These are phyloP conservation scores for Argentina anserina DNA, from an alignment of 306 rosid genomes.

Conservation along the genomic window DNA sequence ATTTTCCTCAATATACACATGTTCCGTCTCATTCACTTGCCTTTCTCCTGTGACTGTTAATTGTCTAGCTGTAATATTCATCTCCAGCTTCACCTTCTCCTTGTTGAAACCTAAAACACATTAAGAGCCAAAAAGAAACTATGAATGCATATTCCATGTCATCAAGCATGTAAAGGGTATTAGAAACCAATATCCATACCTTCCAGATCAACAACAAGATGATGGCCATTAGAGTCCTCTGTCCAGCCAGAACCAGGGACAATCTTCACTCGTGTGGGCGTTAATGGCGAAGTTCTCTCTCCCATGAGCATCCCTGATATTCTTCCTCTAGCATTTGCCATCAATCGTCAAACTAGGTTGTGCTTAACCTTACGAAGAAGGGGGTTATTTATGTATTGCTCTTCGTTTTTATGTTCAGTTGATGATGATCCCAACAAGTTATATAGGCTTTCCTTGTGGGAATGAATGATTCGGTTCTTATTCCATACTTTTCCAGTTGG, in stretches of 20 bases:
- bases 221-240: constrained; percentile 48
- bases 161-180: neutral
- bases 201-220: constrained; percentile 68
- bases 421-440: neutral
- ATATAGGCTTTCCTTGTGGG: constrained; percentile 38
- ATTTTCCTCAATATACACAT: constrained; percentile 34
- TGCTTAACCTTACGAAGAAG: neutral
- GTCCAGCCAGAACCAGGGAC: constrained; percentile 58
- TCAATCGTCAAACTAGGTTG: constrained; percentile 8
- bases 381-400: neutral
- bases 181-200: constrained; percentile 34
- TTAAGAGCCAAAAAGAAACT: neutral
- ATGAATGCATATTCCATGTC: neutral
- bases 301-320: constrained; percentile 19
- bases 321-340: constrained; percentile 42
- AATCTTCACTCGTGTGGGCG: constrained; percentile 26
- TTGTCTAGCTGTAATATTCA: constrained; percentile 27
- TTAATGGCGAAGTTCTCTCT: neutral
- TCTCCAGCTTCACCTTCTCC: constrained; percentile 53
- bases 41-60: constrained; percentile 49
- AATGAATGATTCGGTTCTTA: constrained; percentile 27
- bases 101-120: constrained; percentile 43
- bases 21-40: constrained; percentile 34
- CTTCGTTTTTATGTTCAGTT: neutral
- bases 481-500: constrained; percentile 52